These are phyloP conservation scores for Lasiodiplodia gonubiensis DNA, from an alignment of 2,329 filamentous ascomycete species.

Conservation along the genomic window DNA sequence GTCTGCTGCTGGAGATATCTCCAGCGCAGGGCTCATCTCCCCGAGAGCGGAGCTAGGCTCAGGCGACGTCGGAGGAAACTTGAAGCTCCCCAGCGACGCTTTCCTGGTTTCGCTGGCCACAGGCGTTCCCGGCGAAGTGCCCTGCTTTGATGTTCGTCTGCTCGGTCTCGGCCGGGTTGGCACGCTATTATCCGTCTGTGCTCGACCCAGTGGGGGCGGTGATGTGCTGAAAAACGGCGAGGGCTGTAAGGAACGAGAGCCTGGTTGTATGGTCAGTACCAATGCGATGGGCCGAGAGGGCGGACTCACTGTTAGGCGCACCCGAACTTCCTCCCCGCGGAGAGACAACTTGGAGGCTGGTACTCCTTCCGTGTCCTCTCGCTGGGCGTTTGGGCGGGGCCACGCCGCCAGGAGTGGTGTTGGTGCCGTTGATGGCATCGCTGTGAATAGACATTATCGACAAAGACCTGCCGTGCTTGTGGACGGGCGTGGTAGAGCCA, in stretches of 20 bases:
- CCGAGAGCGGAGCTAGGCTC: slow-evolving; percentile 26
- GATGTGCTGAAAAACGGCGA: slow-evolving; percentile 51
- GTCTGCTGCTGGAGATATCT: slow-evolving; percentile 23
- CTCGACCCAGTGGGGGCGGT: slow-evolving; percentile 43
- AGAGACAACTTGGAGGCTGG: slow-evolving; percentile 78
- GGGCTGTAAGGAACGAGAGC: slow-evolving; percentile 38
- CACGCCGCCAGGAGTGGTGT: slow-evolving; percentile 7
- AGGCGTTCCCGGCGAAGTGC: slow-evolving; percentile 41
- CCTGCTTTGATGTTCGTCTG: slow-evolving; percentile 20
- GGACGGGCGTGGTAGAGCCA: slow-evolving; percentile 34
- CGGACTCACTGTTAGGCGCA: slow-evolving; percentile 36
- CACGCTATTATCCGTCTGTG: slow-evolving; percentile 38
- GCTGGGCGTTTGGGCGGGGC: slow-evolving; percentile 51
- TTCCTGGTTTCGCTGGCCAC: slow-evolving; percentile 43
- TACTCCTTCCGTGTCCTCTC: slow-evolving; percentile 75
- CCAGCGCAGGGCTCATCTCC: slow-evolving; percentile 26
- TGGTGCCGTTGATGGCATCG: slow-evolving; percentile 17
- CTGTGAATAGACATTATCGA: slow-evolving; percentile 54
- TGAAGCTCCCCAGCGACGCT: slow-evolving; percentile 57
- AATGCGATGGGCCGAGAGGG: slow-evolving; percentile 38
- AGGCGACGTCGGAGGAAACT: slow-evolving; percentile 57
- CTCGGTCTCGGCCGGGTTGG: slow-evolving; percentile 37
- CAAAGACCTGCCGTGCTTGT: slow-evolving; percentile 52
- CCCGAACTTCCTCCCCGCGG: slow-evolving; percentile 35
- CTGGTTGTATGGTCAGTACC: not conserved